Evolutionary conservation across 768 basidiomycete genomes (phyloP), one percentile per base, ranked within the genome.

Genomic region (Termitomyces sp.): DNA sequence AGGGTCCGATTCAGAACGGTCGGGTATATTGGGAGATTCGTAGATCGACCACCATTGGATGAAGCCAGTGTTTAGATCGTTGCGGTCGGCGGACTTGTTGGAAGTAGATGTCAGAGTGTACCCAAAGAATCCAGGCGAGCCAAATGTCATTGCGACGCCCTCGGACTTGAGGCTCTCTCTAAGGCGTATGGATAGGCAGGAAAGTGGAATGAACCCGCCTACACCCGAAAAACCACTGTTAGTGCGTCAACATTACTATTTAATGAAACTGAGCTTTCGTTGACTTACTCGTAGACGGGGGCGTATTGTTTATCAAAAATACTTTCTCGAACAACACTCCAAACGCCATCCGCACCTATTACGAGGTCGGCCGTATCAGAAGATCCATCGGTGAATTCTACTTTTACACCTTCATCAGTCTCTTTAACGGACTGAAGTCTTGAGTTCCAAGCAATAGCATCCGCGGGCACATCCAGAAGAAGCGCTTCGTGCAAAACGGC

Each of bases 31-130:
- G 14, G 64, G 43, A 5, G 67, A 65, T 64, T 74, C 71, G 58
- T 74, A 76, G 32, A 73, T 74, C 2, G 74, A 71, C 75, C 75
- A 78, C 75, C 75, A 76, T 64, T 72, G 70, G 18, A 76, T 67
- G 36, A 65, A 61, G 28, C 61, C 61, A 2, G 55, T 51, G 2
- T 56, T 30, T 26, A 30, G 47, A 6, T 60, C 55, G 24, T 60
- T 55, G 24, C 52, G 46, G 6, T 58, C 58, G 13, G 45, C 26
- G 20, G 48, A 49, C 9, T 59, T 58, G 46, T 54, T 38, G 6
- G 55, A 35, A 4, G 66, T 64, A 9, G 67, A 58, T 20, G 62
- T 58, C 35, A 70, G 55, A 0, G 72, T 67, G 60, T 73, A 76
- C 8, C 73, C 74, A 40, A 77, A 74, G 62, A 76, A 75, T 0